Evolutionary conservation across 179 eudicot genomes (phyloP), one percentile per base, ranked within the genome.

Genomic region (Beta lomatogona): DNA sequence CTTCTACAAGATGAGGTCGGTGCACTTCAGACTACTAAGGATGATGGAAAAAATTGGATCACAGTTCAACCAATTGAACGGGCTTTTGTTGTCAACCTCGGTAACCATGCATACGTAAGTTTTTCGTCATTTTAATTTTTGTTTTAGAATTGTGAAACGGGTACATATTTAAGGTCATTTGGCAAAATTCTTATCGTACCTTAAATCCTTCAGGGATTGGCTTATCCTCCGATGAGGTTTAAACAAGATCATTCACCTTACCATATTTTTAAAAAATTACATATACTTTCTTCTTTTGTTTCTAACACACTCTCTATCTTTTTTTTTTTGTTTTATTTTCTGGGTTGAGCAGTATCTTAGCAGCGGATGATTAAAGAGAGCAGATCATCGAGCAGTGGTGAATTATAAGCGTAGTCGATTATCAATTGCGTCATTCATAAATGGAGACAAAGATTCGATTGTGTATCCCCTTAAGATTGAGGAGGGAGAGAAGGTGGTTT

Each of bases 361-460:
- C 91, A 94, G 92, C 25, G 98, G 98, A 78, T 86, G 95, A 89
- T 92, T 94, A 87, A 94, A 88, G 90, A 92, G 90, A 6, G 95
- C 97, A 3, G 96, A 90, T 76, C 96, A 93, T 84, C 90, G 89
- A 79, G 94, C 93, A 18, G 94, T 90, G 18, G 97, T 94, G 73
- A 94, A 94, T 89, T 90, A 93, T 16, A 87, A 90, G 78, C n/a
- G n/a, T 59, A 91, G 91, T 78, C 80, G 98, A 12, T 73, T 94
- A 36, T 91, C 98, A 1, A 89, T 92, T 0, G 98, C 98, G 11
- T 86, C 95, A 9, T 94, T 94, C 86, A 92, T 89, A 54, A 91
- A 91, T 80, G 94, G 95, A 12, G 90, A 91, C 0, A 90, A 91
- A 0, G 91, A 91, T 11, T 95, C 93, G 4, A 85, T 18, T 0